Evolutionary conservation across 768 basidiomycete genomes (phyloP), one percentile per base, ranked within the genome.

Genomic region (Kwoniella botswanensis): DNA sequence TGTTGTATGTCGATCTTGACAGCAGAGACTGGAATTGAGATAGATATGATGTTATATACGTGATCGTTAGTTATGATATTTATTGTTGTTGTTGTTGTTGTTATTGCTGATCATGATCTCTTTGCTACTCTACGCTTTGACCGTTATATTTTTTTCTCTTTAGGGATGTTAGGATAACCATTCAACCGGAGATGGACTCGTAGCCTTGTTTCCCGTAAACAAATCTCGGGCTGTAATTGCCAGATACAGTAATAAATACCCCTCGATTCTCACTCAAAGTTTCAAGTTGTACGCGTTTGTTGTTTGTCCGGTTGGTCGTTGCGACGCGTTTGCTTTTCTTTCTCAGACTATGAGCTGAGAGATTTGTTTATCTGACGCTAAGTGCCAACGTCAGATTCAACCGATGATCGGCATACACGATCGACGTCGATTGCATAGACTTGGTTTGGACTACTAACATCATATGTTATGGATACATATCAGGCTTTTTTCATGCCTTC

Each of bases 231-330:
- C 46, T 22, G 9, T 15, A 58, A 58, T 58, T 58, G 9, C 57
- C 29, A 17, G 12, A 29, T 29, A 2, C 7, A n/a, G 57, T 58
- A 58, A 58, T 29, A 3, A 9, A 12, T 29, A 15, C 15, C 57
- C 15, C 22, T 13, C 12, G 12, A 26, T 58, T n/a, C 24, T 24
- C 24, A 12, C 24, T 58, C 22, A 58, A n/a, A 22, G 54, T 55
- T 55, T 55, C 54, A 55, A 55, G 24, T 55, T 55, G 12, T 58
- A 58, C 57, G 57, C 57, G 57, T 58, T 35, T 58, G 7, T 58
- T 35, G 24, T 35, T 26, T 10, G 24, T 35, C 15, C n/a, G 12
- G 15, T 35, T 58, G 15, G 15, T n/a, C 24, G 12, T 35, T 29
- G 35, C n/a, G 57, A 58, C 57, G 57, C 57, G 57, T 58, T 24